Evolutionary conservation across 495 filamentous ascomycete species (phyloP).

Genomic region (Rhypophila decipiens): DNA sequence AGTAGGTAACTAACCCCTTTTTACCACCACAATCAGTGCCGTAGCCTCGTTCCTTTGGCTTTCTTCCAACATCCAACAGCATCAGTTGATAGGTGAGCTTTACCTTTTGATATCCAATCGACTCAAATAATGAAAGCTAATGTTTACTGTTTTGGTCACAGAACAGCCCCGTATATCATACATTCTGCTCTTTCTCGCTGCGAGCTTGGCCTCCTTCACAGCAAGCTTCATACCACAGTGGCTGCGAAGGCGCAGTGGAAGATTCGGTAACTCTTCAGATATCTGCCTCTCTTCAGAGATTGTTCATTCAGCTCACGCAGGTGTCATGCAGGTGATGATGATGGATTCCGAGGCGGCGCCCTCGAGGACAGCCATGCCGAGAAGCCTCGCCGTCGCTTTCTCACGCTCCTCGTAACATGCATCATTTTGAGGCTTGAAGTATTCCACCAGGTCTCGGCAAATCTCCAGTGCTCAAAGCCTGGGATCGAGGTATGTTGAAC

Average conservation of each 20-base stretch:
- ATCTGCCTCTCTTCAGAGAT: background rate
- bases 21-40: conserved; percentile 20
- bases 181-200: conserved; percentile 25
- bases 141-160: no score
- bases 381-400: conserved; percentile 35
- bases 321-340: conserved; percentile 37
- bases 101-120: no score
- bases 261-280: conserved; percentile 29
- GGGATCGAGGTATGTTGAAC: conserved; percentile 34
- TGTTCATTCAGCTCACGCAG: background rate
- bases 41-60: conserved; percentile 41
- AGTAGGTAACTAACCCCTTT: background rate
- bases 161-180: conserved; percentile 40
- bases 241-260: conserved; percentile 40
- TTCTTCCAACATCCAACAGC: conserved; percentile 33
- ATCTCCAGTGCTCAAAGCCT: conserved; percentile 35
- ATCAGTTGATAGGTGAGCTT: conserved; percentile 40
- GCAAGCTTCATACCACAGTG: conserved; percentile 35
- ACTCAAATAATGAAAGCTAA: no score
- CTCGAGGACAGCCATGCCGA: conserved; percentile 27
- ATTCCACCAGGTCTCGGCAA: conserved; percentile 27
- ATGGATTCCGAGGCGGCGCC: conserved; percentile 19
- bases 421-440: conserved; percentile 37
- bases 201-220: conserved; percentile 29
- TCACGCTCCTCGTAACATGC: conserved; percentile 32